A percentile compares a stretch with the other conserved stretches of the same genome.
Conservation (phyloP, 1,139 yeast genomes). For the Taphrina flavorubra region DNA sequence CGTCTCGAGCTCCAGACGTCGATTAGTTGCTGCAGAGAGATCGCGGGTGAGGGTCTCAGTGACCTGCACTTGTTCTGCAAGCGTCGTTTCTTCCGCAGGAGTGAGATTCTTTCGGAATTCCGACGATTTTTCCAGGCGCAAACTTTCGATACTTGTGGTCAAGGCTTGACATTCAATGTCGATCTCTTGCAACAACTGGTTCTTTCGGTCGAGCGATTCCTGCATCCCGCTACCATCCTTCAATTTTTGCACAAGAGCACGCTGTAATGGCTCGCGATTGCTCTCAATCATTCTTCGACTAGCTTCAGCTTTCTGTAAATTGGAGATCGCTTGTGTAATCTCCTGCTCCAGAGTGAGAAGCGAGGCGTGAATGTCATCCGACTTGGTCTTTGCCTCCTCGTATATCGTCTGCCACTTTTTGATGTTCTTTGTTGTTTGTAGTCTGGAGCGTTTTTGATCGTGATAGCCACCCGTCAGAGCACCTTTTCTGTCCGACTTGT, state of each 20-base stretch:
- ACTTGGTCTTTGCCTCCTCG: conserved; percentile 54
- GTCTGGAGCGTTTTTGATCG: conserved; percentile 68
- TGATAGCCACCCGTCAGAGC: conserved; percentile 88
- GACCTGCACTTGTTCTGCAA: conserved; percentile 54
- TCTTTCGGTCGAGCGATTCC: conserved; percentile 40
- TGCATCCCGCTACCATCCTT: conserved; percentile 53
- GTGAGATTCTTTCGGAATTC: conserved; percentile 64
- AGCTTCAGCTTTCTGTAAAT: conserved; percentile 57
- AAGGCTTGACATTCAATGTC: conserved; percentile 50
- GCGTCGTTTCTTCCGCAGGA: conserved; percentile 55
- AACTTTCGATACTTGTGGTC: conserved; percentile 52
- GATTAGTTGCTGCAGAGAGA: conserved; percentile 56
- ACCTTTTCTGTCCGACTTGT: conserved; percentile 81
- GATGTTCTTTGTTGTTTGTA: conserved; percentile 70
- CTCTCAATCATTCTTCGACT: conserved; percentile 55
- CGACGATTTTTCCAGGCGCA: conserved; percentile 60
- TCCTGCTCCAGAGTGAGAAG: conserved; percentile 56
- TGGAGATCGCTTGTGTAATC: conserved; percentile 58
- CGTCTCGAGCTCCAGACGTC: conserved; percentile 60
- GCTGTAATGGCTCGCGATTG: conserved; percentile 57
- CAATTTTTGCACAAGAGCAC: conserved; percentile 56
- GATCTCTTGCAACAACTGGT: conserved; percentile 47
- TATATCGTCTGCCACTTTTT: conserved; percentile 61
- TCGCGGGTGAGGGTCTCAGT: conserved; percentile 53
- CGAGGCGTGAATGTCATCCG: conserved; percentile 53